Conservation (phyloP, 805 yeast species). For the Starmerella sirachaensis region DNA sequence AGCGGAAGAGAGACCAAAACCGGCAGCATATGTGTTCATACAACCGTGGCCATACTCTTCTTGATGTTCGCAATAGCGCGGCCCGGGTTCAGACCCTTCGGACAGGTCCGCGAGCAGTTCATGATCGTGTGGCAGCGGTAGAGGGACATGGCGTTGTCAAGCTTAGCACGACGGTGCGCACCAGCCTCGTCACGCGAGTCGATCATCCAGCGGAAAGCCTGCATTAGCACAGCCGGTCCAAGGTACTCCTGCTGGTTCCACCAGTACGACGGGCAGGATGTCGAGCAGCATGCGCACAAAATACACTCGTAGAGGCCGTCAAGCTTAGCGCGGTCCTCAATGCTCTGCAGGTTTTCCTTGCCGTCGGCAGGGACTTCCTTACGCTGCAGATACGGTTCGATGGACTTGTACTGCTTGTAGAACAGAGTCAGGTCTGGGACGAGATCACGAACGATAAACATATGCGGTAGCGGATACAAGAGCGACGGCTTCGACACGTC, state of each 20-base stretch:
- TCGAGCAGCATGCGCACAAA: slow-evolving; percentile 96
- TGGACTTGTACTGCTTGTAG: slow-evolving; percentile 96
- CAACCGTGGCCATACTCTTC: slow-evolving; percentile 68
- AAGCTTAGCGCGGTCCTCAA: slow-evolving; percentile 87
- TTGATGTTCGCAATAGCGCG: slow-evolving; percentile 93
- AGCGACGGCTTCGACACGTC: slow-evolving; percentile 63
- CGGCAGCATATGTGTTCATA: too few species aligned
- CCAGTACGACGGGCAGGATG: slow-evolving; percentile 99
- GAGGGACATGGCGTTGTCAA: slow-evolving; percentile 92
- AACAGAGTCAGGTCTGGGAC: slow-evolving; percentile 97
- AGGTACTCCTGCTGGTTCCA: slow-evolving; percentile 98
- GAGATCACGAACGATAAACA: slow-evolving; percentile 92
- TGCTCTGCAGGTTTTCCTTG: slow-evolving; percentile 79
- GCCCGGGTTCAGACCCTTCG: slow-evolving; percentile 98
- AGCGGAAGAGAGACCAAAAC: too few species aligned
- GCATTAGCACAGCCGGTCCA: slow-evolving; percentile 98
- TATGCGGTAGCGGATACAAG: slow-evolving; percentile 95
- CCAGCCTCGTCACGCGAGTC: slow-evolving; percentile 94
- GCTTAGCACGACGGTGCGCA: slow-evolving; percentile 65
- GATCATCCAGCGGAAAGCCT: slow-evolving; percentile 97
- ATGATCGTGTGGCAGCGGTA: slow-evolving; percentile 98
- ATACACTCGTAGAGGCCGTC: slow-evolving; percentile 97
- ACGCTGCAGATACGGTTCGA: slow-evolving; percentile 92
- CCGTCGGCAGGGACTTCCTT: slow-evolving; percentile 73
- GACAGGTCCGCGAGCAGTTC: slow-evolving; percentile 98